These are phyloP conservation scores for Cardiospermum halicacabum DNA, from an alignment of 345 rosid species.

Conservation along the genomic window DNA sequence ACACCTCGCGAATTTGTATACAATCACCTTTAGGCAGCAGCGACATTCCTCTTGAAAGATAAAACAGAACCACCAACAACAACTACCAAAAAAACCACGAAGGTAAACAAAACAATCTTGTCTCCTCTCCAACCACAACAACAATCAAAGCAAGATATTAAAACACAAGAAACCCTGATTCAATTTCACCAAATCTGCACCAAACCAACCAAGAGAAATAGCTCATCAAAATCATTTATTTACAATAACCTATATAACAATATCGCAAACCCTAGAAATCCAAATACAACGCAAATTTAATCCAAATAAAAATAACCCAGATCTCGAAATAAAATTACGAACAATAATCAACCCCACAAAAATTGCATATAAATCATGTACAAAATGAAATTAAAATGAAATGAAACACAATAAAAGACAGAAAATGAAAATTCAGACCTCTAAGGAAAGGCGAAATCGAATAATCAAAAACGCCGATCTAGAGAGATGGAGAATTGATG, in stretches of 20 bases:
- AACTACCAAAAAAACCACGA: not conserved
- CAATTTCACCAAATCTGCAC: constrained; percentile 19
- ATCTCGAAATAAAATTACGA: not conserved
- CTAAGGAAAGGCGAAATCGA: not conserved
- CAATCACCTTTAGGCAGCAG: constrained; percentile 63
- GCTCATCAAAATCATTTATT: not conserved
- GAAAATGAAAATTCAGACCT: constrained; percentile 11
- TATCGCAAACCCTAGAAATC: not conserved
- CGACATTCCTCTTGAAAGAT: constrained; percentile 42
- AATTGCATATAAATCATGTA: not conserved
- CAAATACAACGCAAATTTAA: not conserved
- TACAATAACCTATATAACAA: not conserved
- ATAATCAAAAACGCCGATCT: not conserved
- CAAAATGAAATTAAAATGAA: not conserved
- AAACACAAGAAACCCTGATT: not conserved
- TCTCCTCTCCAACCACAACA: constrained; percentile 4
- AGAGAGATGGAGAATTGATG: not conserved
- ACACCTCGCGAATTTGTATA: constrained; percentile 79
- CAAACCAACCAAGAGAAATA: not conserved
- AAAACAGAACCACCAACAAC: not conserved
- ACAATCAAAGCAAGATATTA: not conserved
- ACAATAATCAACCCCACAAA: constrained; percentile 4
- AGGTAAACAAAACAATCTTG: constrained; percentile 4
- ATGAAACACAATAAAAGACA: not conserved
- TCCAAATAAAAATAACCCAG: not conserved